A percentile compares a stretch with the other conserved stretches of the same genome.
phyloP scores from a whole-genome alignment of 805 yeast species.

The Lipomyces yamadae region DNA sequence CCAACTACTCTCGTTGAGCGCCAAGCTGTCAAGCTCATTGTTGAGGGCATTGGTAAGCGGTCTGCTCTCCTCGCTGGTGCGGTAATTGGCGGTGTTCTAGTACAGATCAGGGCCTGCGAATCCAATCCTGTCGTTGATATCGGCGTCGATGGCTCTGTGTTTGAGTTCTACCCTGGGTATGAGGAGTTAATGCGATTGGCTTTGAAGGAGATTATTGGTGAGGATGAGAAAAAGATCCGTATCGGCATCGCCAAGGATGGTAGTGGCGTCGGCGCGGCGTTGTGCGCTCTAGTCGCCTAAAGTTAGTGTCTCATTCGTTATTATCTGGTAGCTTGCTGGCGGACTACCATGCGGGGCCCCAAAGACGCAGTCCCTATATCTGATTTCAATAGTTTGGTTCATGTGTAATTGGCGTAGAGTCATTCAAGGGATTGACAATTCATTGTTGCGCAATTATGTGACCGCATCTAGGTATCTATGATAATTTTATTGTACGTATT shows the following conservation, averaged over 20 bases:
- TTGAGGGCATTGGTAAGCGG: conserved; percentile 80
- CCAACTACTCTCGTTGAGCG: conserved; percentile 69
- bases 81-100: conserved; percentile 81
- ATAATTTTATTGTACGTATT: not conserved
- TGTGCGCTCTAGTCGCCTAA: conserved; percentile 67
- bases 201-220: conserved; percentile 58
- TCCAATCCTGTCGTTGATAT: conserved; percentile 81
- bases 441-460: no score
- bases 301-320: not conserved
- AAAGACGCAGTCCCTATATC: not conserved
- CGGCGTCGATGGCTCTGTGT: conserved; percentile 95
- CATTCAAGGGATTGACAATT: not conserved
- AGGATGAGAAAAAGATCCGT: conserved; percentile 74
- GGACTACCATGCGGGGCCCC: not conserved
- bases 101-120: conserved; percentile 68
- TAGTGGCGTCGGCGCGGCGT: conserved; percentile 96
- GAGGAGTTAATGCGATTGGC: conserved; percentile 81
- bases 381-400: not conserved
- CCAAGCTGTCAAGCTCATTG: conserved; percentile 67
- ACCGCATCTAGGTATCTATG: not conserved
- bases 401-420: not conserved
- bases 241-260: conserved; percentile 91
- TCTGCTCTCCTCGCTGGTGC: conserved; percentile 90
- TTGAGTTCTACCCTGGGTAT: conserved; percentile 92
- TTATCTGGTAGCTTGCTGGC: not conserved